phyloP scores from a whole-genome alignment of 495 filamentous ascomycete species.

The Trichoderma erinaceum region DNA sequence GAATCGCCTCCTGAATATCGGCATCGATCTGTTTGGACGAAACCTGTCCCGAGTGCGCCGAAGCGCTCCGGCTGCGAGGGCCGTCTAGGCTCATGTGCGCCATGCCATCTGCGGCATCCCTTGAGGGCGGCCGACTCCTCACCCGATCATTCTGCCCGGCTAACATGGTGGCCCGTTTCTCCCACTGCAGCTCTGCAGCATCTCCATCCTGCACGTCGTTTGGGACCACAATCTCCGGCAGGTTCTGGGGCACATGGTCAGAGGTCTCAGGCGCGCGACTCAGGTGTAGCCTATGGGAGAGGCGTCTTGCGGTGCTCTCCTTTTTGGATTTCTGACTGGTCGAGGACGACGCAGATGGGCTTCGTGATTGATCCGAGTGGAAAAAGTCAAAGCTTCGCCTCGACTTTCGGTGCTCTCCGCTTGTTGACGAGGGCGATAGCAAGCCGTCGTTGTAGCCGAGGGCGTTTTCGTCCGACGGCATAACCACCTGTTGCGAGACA shows the following conservation, averaged over 20 bases:
- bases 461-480: slow-evolving; percentile 45
- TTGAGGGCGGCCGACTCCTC: slow-evolving; percentile 35
- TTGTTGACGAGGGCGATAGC: slow-evolving; percentile 15
- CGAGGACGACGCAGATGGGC: slow-evolving; percentile 38
- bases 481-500: slow-evolving; percentile 67
- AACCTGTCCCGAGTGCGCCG: slow-evolving; percentile 29
- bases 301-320: slow-evolving; percentile 36
- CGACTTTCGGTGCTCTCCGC: slow-evolving; percentile 19
- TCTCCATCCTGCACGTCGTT: slow-evolving; percentile 40
- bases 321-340: slow-evolving; percentile 31
- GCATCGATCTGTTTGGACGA: slow-evolving; percentile 54
- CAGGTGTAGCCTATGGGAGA: slow-evolving; percentile 68
- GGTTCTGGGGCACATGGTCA: slow-evolving; percentile 66
- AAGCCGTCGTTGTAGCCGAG: slow-evolving; percentile 31
- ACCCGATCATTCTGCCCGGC: slow-evolving; percentile 57
- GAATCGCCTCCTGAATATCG: slow-evolving; percentile 93
- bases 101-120: slow-evolving; percentile 24
- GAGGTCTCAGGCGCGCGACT: slow-evolving; percentile 56
- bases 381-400: slow-evolving; percentile 33
- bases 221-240: slow-evolving; percentile 62
- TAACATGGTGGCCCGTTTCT: slow-evolving; percentile 80
- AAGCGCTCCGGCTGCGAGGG: slow-evolving; percentile 19
- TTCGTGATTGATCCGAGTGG: slow-evolving; percentile 42
- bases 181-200: slow-evolving; percentile 58
- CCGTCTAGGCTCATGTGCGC: slow-evolving; percentile 24